phyloP scores from a whole-genome alignment of 2,329 filamentous ascomycete species.

The Monascus ruber region DNA sequence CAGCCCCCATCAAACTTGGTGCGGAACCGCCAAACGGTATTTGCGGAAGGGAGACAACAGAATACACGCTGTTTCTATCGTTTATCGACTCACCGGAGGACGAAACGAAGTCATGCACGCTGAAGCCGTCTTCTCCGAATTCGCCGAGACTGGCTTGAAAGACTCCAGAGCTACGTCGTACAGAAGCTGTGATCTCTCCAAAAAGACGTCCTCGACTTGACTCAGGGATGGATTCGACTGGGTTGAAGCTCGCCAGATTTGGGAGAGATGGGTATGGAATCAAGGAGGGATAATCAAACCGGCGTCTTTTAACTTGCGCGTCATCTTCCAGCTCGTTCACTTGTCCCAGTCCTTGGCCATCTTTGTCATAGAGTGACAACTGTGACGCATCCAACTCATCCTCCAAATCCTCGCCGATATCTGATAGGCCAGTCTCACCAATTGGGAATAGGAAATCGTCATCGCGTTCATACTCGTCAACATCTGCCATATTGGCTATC shows the following conservation, averaged over 20 bases:
- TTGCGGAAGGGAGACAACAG: constrained; percentile 26
- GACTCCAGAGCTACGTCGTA: constrained; percentile 41
- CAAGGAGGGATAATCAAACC: constrained; percentile 18
- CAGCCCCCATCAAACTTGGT: constrained; percentile 37
- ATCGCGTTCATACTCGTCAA: constrained; percentile 54
- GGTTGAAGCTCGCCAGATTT: constrained; percentile 23
- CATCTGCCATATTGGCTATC: constrained; percentile 48
- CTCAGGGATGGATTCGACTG: constrained; percentile 13
- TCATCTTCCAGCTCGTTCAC: constrained; percentile 22
- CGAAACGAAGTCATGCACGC: constrained; percentile 28
- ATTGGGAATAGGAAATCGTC: constrained; percentile 39
- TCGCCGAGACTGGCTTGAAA: constrained; percentile 24
- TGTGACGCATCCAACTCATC: constrained; percentile 47
- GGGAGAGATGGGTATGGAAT: constrained; percentile 35
- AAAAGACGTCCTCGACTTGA: constrained; percentile 40
- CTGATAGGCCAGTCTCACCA: constrained; percentile 23
- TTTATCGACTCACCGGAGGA: constrained; percentile 30
- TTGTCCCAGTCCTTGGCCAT: constrained; percentile 27
- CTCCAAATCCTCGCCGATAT: constrained; percentile 27
- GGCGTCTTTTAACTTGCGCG: constrained; percentile 25
- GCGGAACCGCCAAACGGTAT: constrained; percentile 27
- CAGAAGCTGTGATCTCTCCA: constrained; percentile 49
- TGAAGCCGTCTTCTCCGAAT: constrained; percentile 22
- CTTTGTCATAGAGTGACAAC: constrained; percentile 49
- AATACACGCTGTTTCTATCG: constrained; percentile 25